Evolutionary conservation across 2,329 filamentous ascomycete species (phyloP).

Genomic region (Hymenoscyphus fructigenus): DNA sequence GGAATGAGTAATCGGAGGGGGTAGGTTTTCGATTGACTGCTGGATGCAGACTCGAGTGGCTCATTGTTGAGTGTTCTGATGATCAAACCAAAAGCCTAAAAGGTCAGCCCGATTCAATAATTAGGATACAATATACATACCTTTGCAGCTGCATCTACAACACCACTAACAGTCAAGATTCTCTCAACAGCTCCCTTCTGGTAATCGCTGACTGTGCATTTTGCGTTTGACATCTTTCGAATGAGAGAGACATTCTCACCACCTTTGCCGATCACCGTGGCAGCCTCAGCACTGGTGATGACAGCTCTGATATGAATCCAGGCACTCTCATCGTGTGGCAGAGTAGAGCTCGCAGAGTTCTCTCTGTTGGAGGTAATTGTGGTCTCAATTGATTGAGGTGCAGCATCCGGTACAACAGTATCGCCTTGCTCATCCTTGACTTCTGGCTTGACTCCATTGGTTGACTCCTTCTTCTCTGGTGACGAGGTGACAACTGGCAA

Average conservation of each 20-base stretch:
- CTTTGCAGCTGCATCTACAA: constrained; percentile 96
- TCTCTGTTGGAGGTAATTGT: constrained; percentile 42
- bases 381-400: constrained; percentile 53
- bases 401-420: constrained; percentile 62
- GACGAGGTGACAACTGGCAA: constrained; percentile 46
- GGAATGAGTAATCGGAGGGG: constrained; percentile 92
- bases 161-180: constrained; percentile 94
- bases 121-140: constrained; percentile 48
- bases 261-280: constrained; percentile 96
- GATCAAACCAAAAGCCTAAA: constrained; percentile 93
- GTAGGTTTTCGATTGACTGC: constrained; percentile 93
- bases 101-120: constrained; percentile 10
- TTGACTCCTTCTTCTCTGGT: constrained; percentile 37
- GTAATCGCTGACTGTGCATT: constrained; percentile 98
- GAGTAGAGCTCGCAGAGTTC: constrained; percentile 41
- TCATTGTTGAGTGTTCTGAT: constrained; percentile 98
- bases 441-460: constrained; percentile 51
- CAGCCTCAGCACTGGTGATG: constrained; percentile 95
- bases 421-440: constrained; percentile 63
- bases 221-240: constrained; percentile 88
- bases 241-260: constrained; percentile 99
- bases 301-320: constrained; percentile 98
- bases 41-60: constrained; percentile 82
- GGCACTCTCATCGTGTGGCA: constrained; percentile 81
- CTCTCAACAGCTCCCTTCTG: constrained; percentile 95